Base-by-base conservation (phyloP, 176 grass and related monocot genomes). In the Juncus inflexus region DNA sequence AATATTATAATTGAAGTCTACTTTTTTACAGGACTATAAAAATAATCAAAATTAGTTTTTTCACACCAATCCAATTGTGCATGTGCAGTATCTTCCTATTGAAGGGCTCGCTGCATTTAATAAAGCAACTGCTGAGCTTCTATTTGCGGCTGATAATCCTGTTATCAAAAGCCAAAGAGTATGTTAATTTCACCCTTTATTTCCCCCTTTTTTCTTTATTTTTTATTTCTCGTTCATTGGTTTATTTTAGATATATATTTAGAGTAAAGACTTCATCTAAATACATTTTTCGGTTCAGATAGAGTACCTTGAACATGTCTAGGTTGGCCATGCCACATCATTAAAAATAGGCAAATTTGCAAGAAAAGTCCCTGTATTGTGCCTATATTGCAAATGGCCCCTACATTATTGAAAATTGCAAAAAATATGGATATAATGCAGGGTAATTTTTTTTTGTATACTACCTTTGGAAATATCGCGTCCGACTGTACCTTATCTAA, bases 21-120 rank as follows among this genome's bases (percentile, higher is more conserved):
- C 19, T 28, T 28, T 28, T 28, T 28, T 28, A 28, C 19, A 28
- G 19, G 19, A 28, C 19, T 28, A 28, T 28, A 28, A 28, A 28
- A 28, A 28, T 28, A 28, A 28, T 28, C 19, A 28, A 28, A 28
- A 28, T 28, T 28, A 28, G 19, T 28, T 28, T 28, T 28, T 28
- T 28, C 19, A 28, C 19, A 28, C 19, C 1, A 28, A 39, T 52
- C 60, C 6, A 66, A 10, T 4, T 10, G 10, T 74, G 36, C 61
- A 69, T 60, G 16, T 78, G 70, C 80, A 99, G 88, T 99, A 99
- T 90, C 88, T 92, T 61, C 94, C 94, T 69, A 99, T 99, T 65
- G 94, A 99, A 92, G 88, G 94, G 15, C 72, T 99, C 39, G 80
- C 80, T 63, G 85, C 88, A 61, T 99, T 99, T 84, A 92, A 99